Conservation (phyloP, 331 rosid species). For the Quercus lobata region DNA sequence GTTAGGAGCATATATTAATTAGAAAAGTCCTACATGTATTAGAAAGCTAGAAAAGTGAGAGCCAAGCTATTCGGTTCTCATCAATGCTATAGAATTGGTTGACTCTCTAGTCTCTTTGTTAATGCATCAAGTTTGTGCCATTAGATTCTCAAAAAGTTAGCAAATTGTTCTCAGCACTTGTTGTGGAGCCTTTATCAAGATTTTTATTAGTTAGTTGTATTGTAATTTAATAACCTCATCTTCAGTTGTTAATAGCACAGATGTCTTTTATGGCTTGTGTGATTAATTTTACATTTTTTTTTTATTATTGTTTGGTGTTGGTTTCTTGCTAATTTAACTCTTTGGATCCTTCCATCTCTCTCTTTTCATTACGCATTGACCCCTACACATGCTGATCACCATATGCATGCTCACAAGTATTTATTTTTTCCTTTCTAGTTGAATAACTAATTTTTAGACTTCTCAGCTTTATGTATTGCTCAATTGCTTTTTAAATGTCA, state of each 20-base stretch:
- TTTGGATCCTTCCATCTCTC: neutral
- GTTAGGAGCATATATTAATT: neutral
- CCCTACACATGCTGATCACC: neutral
- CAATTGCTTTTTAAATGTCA: neutral
- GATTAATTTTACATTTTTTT: neutral
- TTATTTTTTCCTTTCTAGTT: neutral
- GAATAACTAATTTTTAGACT: neutral
- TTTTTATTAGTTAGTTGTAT: neutral
- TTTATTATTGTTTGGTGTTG: neutral
- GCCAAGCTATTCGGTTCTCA: neutral
- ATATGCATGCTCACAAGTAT: neutral
- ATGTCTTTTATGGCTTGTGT: neutral
- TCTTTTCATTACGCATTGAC: neutral
- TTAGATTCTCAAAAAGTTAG: neutral
- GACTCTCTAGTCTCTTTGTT: neutral
- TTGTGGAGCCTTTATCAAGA: neutral
- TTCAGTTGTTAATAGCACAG: neutral
- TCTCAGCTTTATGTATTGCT: neutral
- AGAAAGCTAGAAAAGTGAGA: neutral
- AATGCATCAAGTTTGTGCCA: neutral
- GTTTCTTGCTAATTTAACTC: neutral
- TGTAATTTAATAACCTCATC: too few species aligned
- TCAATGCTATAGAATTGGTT: neutral
- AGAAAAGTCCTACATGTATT: neutral
- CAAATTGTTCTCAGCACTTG: neutral